phyloP scores from a whole-genome alignment of 176 grass and related monocot genomes.

The Areca catechu region DNA sequence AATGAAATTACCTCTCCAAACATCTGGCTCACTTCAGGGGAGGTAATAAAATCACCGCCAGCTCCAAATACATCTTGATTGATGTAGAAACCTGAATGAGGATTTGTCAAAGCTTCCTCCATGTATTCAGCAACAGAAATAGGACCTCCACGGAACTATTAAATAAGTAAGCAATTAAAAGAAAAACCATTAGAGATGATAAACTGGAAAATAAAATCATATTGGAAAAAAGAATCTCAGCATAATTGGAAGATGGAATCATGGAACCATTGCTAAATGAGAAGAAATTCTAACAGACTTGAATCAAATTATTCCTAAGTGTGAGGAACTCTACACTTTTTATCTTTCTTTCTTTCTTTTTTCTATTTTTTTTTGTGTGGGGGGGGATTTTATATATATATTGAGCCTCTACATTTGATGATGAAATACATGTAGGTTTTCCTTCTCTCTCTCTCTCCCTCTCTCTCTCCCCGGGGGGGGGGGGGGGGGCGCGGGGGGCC shows the following conservation, averaged over 20 bases:
- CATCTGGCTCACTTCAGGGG: conserved; percentile 95
- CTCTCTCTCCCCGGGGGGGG: no score
- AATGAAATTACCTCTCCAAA: conserved; percentile 77
- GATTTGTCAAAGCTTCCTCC: conserved; percentile 94
- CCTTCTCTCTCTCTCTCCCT: no score
- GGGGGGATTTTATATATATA: no score
- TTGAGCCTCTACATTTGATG: no score
- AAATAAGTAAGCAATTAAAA: not conserved
- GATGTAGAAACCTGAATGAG: conserved; percentile 75
- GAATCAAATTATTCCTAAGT: not conserved
- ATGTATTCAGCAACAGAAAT: conserved; percentile 77
- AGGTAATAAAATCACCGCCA: conserved; percentile 82
- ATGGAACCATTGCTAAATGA: not conserved
- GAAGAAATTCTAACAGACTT: not conserved
- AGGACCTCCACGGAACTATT: conserved; percentile 48
- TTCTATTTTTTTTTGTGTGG: no score
- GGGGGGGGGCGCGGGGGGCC: no score
- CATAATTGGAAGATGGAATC: no score
- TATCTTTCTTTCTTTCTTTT: no score
- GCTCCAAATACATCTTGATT: conserved; percentile 83
- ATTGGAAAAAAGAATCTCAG: no score
- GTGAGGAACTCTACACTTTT: no score
- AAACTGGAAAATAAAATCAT: no score
- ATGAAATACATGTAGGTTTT: no score
- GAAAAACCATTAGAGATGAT: not conserved